Conservation (phyloP, 768 basidiomycete genomes). For the Auricularia auricula-judae region DNA sequence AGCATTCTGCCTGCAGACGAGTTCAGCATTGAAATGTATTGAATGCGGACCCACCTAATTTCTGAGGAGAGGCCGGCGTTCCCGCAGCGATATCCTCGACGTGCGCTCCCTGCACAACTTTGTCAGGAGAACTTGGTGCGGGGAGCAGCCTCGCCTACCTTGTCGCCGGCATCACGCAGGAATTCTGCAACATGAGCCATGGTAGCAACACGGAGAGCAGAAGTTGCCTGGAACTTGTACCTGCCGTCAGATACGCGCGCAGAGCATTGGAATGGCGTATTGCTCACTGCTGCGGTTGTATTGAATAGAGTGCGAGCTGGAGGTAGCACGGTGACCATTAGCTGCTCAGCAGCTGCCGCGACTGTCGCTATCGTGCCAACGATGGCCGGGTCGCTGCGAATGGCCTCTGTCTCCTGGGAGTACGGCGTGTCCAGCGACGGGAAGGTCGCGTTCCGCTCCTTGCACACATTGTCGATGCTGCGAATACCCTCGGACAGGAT, state of each 20-base stretch:
- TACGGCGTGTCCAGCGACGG: neutral
- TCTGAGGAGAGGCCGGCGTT: conserved; percentile 16
- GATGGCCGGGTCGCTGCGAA: neutral
- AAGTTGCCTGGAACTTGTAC: neutral
- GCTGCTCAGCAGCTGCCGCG: neutral
- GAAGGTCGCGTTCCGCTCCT: neutral
- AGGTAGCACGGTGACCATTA: neutral
- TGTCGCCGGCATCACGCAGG: conserved; percentile 49
- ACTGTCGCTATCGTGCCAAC: neutral
- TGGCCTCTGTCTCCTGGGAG: neutral
- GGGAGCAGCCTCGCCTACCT: neutral
- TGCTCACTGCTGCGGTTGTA: too few relatives aligned
- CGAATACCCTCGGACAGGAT: neutral
- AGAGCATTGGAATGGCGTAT: too few relatives aligned
- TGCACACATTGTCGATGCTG: neutral
- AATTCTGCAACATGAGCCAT: conserved; percentile 62
- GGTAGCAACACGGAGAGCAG: conserved; percentile 63
- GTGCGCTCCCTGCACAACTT: neutral
- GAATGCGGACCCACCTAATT: neutral
- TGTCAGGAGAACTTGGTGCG: conserved; percentile 22
- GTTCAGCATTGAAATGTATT: neutral
- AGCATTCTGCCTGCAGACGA: conserved; percentile 16
- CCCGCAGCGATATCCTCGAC: conserved; percentile 19
- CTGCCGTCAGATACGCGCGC: too few relatives aligned
- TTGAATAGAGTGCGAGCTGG: neutral